A percentile compares a stretch with the other conserved stretches of the same genome.
Evolutionary conservation across 2,329 filamentous ascomycete species (phyloP).

Genomic region (Coniosporium tulheliwenetii): DNA sequence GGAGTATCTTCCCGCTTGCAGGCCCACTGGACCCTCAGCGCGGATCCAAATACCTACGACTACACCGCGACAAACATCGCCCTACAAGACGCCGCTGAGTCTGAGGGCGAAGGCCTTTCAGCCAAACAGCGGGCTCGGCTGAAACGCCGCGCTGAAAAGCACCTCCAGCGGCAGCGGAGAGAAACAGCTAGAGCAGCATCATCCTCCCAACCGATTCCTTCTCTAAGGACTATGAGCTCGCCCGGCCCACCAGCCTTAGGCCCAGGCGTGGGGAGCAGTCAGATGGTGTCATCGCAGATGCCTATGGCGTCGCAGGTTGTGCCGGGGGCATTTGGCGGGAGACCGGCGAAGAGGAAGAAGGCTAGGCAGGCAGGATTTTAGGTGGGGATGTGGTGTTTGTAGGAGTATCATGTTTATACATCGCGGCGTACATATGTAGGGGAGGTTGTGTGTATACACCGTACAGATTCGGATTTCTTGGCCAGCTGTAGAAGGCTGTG

Average conservation of each 20-base stretch:
- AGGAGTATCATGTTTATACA: too few relatives aligned
- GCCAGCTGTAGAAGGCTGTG: too few relatives aligned
- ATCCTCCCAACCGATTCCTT: conserved; percentile 1
- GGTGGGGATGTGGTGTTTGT: too few relatives aligned
- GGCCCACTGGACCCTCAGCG: conserved; percentile 23
- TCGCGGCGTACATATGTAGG: too few relatives aligned
- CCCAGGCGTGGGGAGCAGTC: conserved; percentile 8
- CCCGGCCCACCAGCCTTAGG: conserved; percentile 1
- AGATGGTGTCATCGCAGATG: conserved; percentile 4
- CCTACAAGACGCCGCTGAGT: not conserved
- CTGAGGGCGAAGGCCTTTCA: conserved; percentile 17
- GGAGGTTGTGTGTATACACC: too few relatives aligned
- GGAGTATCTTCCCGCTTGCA: conserved; percentile 20
- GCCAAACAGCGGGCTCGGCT: conserved; percentile 19
- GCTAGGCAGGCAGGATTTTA: conserved; percentile 5
- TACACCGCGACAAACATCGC: conserved; percentile 15
- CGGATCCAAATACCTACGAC: conserved; percentile 22
- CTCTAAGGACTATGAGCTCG: not conserved
- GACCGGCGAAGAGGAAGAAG: conserved; percentile 27
- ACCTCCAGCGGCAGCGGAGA: conserved; percentile 22
- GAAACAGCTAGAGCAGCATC: conserved; percentile 15
- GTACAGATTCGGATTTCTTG: too few relatives aligned
- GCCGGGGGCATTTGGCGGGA: conserved; percentile 14
- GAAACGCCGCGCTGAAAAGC: conserved; percentile 21
- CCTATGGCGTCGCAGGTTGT: conserved; percentile 16